Conservation (phyloP, 495 filamentous ascomycete genomes). For the Elaphomyces granulatus region DNA sequence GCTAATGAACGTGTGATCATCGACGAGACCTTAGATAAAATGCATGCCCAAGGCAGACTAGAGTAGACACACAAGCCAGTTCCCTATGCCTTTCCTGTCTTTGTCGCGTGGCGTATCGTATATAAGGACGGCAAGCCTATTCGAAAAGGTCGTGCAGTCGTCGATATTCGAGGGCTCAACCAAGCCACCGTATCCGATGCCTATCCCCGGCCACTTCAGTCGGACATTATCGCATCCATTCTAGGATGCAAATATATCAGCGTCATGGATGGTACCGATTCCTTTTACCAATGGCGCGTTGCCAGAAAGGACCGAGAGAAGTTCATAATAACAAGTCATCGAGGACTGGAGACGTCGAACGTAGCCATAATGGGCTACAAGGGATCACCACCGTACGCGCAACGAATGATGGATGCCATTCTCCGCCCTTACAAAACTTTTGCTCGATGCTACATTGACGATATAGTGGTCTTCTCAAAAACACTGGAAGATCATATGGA, state of each 20-base stretch:
- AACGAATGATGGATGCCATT: neutral
- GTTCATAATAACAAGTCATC: too few species aligned
- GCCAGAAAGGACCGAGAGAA: too few species aligned
- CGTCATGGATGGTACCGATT: too few species aligned
- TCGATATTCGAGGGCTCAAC: conserved; percentile 8
- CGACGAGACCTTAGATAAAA: neutral
- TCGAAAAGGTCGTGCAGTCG: conserved; percentile 5
- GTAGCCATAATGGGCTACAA: conserved; percentile 7
- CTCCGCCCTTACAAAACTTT: neutral
- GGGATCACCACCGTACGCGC: conserved; percentile 3
- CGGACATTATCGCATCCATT: neutral
- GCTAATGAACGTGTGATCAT: neutral
- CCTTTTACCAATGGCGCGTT: too few species aligned
- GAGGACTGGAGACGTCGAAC: too few species aligned
- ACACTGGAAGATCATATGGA: conserved; percentile 2
- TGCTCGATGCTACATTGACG: conserved; percentile 2
- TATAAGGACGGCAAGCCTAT: neutral
- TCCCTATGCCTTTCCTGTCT: neutral
- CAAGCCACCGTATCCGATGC: conserved; percentile 1
- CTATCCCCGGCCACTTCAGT: conserved; percentile 5
- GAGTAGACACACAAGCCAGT: neutral
- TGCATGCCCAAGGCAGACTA: neutral
- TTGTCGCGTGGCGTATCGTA: neutral
- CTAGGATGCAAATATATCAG: too few species aligned
- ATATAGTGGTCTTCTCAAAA: conserved; percentile 1